Percentiles rank a stretch among this genome's conserved stretches.
Conservation (phyloP, 2,329 filamentous ascomycete species). For the Zasmidium citrigriseum region DNA sequence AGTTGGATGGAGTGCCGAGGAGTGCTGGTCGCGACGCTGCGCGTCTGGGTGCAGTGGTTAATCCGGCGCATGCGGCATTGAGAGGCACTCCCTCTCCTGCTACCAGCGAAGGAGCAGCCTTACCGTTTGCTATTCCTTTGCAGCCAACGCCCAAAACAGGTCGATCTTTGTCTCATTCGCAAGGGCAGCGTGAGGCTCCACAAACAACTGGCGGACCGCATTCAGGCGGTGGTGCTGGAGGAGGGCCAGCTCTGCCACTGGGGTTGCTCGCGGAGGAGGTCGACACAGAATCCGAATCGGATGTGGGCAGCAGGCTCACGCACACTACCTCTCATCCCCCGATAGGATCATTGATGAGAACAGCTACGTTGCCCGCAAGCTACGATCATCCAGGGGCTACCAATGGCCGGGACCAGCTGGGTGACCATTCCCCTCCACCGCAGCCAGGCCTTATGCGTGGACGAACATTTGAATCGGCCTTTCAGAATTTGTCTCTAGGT, state of each 20-base stretch:
- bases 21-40: slow-evolving; percentile 27
- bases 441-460: slow-evolving; percentile 18
- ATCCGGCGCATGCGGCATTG: slow-evolving; percentile 12
- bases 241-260: slow-evolving; percentile 27
- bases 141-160: slow-evolving; percentile 91
- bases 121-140: slow-evolving; percentile 83
- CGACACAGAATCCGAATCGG: slow-evolving; percentile 30
- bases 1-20: slow-evolving; percentile 31
- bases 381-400: slow-evolving; percentile 21
- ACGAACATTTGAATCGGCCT: slow-evolving; percentile 28
- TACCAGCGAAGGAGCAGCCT: slow-evolving; percentile 44
- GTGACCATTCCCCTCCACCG: slow-evolving; percentile 17
- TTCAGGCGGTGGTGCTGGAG: slow-evolving; percentile 16
- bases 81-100: slow-evolving; percentile 34
- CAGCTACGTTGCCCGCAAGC: slow-evolving; percentile 30
- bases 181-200: slow-evolving; percentile 32
- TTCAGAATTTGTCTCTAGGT: slow-evolving; percentile 32
- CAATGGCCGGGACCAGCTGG: slow-evolving; percentile 23
- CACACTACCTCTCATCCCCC: slow-evolving; percentile 36
- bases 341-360: slow-evolving; percentile 32
- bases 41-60: slow-evolving; percentile 52
- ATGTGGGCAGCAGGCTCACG: slow-evolving; percentile 27
- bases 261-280: slow-evolving; percentile 33
- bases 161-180: slow-evolving; percentile 94
- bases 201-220: slow-evolving; percentile 13